Percentiles rank a stretch among this genome's conserved stretches.
Evolutionary conservation across 805 yeast genomes (phyloP).

Genomic region (Kuraishia cidri): DNA sequence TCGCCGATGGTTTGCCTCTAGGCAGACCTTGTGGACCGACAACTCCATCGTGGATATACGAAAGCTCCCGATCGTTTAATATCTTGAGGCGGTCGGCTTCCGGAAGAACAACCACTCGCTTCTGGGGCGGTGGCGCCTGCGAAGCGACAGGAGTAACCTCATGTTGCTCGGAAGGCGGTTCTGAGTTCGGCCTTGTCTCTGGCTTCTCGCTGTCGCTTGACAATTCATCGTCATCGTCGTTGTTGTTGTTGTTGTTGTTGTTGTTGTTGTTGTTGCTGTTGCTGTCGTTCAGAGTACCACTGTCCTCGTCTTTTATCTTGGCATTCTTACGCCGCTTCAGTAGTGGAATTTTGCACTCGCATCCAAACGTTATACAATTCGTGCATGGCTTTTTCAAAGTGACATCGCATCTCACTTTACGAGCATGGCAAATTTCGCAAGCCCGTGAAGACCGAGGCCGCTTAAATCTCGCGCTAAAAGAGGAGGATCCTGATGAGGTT

Average conservation of each 20-base stretch:
- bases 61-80: too few species aligned
- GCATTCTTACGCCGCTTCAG: conserved; percentile 6
- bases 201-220: background rate
- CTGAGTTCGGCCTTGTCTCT: background rate
- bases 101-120: too few species aligned
- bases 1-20: too few species aligned
- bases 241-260: too few species aligned
- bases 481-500: too few species aligned
- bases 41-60: too few species aligned
- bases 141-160: too few species aligned
- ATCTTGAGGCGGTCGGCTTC: too few species aligned
- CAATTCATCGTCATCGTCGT: background rate
- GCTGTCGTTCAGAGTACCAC: too few species aligned
- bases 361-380: conserved; percentile 63
- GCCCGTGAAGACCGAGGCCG: conserved; percentile 63
- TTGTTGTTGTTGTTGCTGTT: too few species aligned
- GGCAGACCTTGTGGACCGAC: too few species aligned
- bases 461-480: conserved; percentile 18
- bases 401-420: conserved; percentile 79
- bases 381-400: conserved; percentile 51
- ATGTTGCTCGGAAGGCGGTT: background rate
- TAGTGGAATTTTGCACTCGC: conserved; percentile 64
- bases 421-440: conserved; percentile 67
- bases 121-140: too few species aligned
- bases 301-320: background rate